Base-by-base conservation (phyloP, 441 rosid genomes). In the Gossypium schwendimanii region DNA sequence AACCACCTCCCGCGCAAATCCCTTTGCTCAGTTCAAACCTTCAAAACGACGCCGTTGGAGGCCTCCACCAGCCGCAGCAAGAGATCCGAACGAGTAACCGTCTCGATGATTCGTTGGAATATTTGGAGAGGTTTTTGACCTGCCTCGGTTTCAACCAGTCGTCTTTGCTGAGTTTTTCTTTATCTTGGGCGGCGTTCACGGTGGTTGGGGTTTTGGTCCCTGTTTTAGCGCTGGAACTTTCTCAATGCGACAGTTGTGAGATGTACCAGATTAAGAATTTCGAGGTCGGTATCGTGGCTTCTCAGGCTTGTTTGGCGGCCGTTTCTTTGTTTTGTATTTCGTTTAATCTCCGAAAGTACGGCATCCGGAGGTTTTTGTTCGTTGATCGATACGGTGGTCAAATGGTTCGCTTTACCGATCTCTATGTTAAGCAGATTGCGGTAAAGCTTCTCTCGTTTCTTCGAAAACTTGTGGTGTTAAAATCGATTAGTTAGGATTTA, bases 321-420 rank as follows among this genome's bases (percentile, higher is more conserved):
- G 91, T 88, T 21, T 91, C 98, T 66, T 68, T 94, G 76, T 81
- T 86, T 44, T 91, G 98, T 53, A 74, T 92, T 39, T 87, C 99
- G 6, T 88, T 85, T 79, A 92, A 88, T 81, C 81, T 92, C 26
- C 78, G 97, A 20, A 92, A 92, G 80, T 86, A 91, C 73, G 91
- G 97, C 65, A 67, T 89, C 33, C 75, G 88, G 55, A 89, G 81
- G 84, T 92, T 94, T 68, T 80, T 94, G 57, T 91, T 94, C 6
- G 96, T 91, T 49, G 98, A 92, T 81, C 89, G 92, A 12, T 83
- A 77, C 54, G 78, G 85, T 69, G 89, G 91, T 6, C 88, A 82
- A 15, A 79, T 83, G 87, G 81, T 75, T 12, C 87, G 86, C 3
- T 83, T 89, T 74, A 66, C 84, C 24, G 75, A 76, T 70, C 85